Percentiles rank a stretch among this genome's conserved stretches.
phyloP scores from a whole-genome alignment of 2,329 filamentous ascomycete species.

The Fusarium nurragi region DNA sequence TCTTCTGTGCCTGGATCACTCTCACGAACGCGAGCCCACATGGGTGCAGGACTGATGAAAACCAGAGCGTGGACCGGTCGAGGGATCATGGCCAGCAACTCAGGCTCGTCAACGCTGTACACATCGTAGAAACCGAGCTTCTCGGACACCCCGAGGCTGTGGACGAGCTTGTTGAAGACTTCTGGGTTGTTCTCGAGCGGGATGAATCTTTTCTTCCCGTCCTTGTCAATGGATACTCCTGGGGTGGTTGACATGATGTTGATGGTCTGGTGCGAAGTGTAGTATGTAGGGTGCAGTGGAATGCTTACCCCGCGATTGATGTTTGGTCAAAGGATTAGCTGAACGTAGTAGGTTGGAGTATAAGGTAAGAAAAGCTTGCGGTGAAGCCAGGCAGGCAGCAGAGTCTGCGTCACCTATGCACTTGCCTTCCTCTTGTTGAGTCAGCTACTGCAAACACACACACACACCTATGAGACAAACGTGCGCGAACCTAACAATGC shows the following conservation, averaged over 20 bases:
- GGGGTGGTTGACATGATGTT: slow-evolving; percentile 29
- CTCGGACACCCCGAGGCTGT: slow-evolving; percentile 74
- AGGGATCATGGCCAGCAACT: slow-evolving; percentile 75
- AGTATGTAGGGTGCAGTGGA: background rate
- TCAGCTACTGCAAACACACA: background rate
- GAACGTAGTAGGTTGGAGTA: background rate
- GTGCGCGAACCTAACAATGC: background rate
- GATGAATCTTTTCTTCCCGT: slow-evolving; percentile 50
- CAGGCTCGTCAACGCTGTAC: slow-evolving; percentile 80
- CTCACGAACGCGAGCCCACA: slow-evolving; percentile 58
- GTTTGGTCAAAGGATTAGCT: background rate
- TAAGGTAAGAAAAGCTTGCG: background rate
- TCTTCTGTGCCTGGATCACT: slow-evolving; percentile 36
- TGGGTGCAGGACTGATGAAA: slow-evolving; percentile 74
- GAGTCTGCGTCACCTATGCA: slow-evolving; percentile 20
- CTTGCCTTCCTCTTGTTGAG: background rate
- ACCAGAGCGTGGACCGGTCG: slow-evolving; percentile 81
- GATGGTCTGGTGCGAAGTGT: background rate
- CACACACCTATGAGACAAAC: background rate
- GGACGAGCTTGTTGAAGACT: slow-evolving; percentile 77
- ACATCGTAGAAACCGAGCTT: slow-evolving; percentile 82
- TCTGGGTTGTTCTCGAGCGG: slow-evolving; percentile 73
- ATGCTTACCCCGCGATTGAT: slow-evolving; percentile 15
- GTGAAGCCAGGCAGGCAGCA: slow-evolving; percentile 24
- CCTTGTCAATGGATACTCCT: slow-evolving; percentile 23